Evolutionary conservation across 148 eudicot genomes (phyloP).

Genomic region (Persicaria maculosa): DNA sequence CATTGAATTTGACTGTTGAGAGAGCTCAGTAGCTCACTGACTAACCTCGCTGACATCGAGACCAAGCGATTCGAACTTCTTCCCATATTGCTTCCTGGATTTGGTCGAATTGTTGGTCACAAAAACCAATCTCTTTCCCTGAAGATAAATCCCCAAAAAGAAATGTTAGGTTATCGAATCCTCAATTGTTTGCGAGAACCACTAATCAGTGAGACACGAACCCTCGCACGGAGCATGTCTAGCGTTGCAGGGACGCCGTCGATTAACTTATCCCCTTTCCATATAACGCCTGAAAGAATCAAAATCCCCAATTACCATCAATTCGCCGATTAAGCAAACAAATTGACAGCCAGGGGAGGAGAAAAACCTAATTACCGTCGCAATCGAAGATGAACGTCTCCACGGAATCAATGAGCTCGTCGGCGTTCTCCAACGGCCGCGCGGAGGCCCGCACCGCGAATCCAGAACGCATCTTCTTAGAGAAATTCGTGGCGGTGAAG

Average conservation of each 20-base stretch:
- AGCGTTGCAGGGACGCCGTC: conserved; percentile 94
- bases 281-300: conserved; percentile 69
- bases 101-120: conserved; percentile 99
- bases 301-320: not conserved
- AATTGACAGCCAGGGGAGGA: not conserved
- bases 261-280: conserved; percentile 94
- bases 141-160: conserved; percentile 10
- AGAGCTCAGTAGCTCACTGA: conserved; percentile 11
- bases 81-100: conserved; percentile 93
- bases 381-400: conserved; percentile 89
- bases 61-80: conserved; percentile 94
- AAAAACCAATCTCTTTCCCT: conserved; percentile 94
- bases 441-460: conserved; percentile 44
- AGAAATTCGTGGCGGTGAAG: conserved; percentile 4
- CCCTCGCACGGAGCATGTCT: conserved; percentile 85
- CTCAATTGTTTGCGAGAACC: not conserved
- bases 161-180: not conserved
- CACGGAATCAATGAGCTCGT: conserved; percentile 69
- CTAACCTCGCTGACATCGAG: conserved; percentile 79
- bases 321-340: not conserved
- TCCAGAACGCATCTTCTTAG: conserved; percentile 23
- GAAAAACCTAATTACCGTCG: conserved; percentile 41
- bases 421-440: conserved; percentile 52
- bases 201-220: conserved; percentile 15
- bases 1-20: not conserved